Base-by-base conservation (phyloP, 495 filamentous ascomycete species). In the Tetracladium marchalianum region DNA sequence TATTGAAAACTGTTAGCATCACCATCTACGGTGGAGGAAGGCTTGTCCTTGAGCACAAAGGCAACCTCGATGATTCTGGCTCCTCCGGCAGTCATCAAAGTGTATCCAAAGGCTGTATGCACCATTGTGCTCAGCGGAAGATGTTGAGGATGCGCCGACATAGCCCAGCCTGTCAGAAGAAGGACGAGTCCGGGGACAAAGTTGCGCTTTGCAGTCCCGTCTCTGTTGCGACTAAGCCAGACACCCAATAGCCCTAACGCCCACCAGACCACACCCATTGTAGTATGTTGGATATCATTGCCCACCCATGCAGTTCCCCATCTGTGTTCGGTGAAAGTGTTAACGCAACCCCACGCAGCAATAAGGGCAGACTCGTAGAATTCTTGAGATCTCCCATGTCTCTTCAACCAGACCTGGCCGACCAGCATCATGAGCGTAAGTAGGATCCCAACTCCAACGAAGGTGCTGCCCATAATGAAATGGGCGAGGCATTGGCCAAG, bases 191-290 rank as follows among this genome's bases (percentile, higher is more conserved):
- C 89, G 6, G 92, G 92, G 41, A 98, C 84, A 47, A 98, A 72
- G 60, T 98, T 98, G 51, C 92, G 76, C 73, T 87, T 86, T 11
- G 92, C 89, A 9, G 72, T 65, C n/a, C 90, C 90, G 47, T 90
- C 76, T 46, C 87, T 75, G 52, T 74, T 87, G 45, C 79, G 76
- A 59, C 85, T 90, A 24, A 97, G 66, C 93, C 92, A 98, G 47
- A 98, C 75, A 15, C 92, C 93, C 22, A 92, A 70, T 17, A 98
- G 66, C 13, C 92, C 92, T 13, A 93, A 90, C 57, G 78, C 83
- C 89, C 89, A 96, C 92, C 92, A 98, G 43, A 98, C 80, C 48
- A 98, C 77, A 24, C 92, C 92, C 93, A 97, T 98, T 10, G 81
- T 83, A 0, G 92, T 98, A 59, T 97, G 93, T 62, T 98, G 92